Base-by-base conservation (phyloP, 1,284 basidiomycete genomes). In the Cystobasidiaceae sp. region DNA sequence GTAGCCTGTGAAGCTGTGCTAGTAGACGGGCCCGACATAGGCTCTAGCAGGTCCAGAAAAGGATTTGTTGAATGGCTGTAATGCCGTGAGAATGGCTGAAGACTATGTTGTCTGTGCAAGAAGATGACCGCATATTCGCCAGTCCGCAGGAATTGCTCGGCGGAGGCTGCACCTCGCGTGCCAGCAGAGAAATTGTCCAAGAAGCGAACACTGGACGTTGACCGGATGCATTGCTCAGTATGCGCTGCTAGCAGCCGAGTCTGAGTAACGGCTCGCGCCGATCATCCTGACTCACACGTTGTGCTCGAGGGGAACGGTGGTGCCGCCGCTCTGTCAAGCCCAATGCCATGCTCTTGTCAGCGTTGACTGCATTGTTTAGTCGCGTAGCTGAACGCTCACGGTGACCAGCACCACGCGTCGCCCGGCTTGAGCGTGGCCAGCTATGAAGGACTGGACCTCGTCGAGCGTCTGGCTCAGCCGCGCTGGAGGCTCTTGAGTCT, bases 131-230 rank as follows among this genome's bases (percentile, higher is more conserved):
- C 93, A 79, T 98, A 98, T 68, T 88, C 89, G 1, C 88, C 85
- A 72, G 86, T 71, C 4, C 76, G 84, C 63, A 98, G 83, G 76
- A 98, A 97, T 80, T 98, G 97, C 78, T 98, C 94, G 1, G 94
- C 94, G 3, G 93, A 97, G 0, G 94, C 93, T 30, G 96, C 91
- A 37, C 96, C 94, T 75, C 94, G 84, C 15, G 96, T 98, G 55
- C 94, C 93, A 59, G 96, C 96, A 76, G 92, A 96, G 78, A 97
- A 98, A 80, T 98, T 98, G 78, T 98, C 94, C 30, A 98, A 82
- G 78, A 97, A 98, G 55, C 96, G 90, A 48, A 98, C 94, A 70
- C 93, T 97, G 77, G 49, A n/a, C 74, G 58, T n/a, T n/a, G n/a
- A n/a, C n/a, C n/a, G n/a, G n/a, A n/a, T n/a, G n/a, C n/a, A n/a